Evolutionary conservation across 352 stramenopile species (phyloP).

Genomic region (Hyaloperonospora brassicae): DNA sequence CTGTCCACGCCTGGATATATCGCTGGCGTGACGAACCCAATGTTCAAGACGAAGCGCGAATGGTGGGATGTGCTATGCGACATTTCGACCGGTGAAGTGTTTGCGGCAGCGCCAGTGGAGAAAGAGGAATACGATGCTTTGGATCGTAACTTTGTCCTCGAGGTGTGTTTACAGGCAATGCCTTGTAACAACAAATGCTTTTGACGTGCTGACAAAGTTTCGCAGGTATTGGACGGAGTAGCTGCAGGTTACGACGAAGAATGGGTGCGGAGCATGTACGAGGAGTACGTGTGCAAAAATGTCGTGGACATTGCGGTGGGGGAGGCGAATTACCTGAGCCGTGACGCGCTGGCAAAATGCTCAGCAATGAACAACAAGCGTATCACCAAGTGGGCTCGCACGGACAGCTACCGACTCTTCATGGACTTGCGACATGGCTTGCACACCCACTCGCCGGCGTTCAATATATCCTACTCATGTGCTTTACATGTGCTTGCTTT

Average conservation of each 20-base stretch:
- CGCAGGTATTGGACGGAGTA: slow-evolving; percentile 72
- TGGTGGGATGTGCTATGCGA: slow-evolving; percentile 89
- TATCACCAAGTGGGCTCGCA: slow-evolving; percentile 81
- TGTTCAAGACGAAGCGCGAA: slow-evolving; percentile 87
- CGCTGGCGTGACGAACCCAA: slow-evolving; percentile 87
- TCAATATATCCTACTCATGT: slow-evolving; percentile 74
- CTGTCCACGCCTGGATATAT: slow-evolving; percentile 79
- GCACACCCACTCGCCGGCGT: slow-evolving; percentile 53
- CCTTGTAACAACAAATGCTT: not conserved
- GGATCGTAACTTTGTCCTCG: slow-evolving; percentile 66
- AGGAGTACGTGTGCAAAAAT: slow-evolving; percentile 83
- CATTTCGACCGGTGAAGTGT: slow-evolving; percentile 72
- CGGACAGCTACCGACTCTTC: slow-evolving; percentile 81
- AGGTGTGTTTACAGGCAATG: slow-evolving; percentile 28
- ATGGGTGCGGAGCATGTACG: slow-evolving; percentile 83
- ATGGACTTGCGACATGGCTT: slow-evolving; percentile 43
- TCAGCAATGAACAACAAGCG: slow-evolving; percentile 82
- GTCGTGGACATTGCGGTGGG: slow-evolving; percentile 73
- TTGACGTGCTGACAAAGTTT: not conserved
- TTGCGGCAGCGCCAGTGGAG: slow-evolving; percentile 48
- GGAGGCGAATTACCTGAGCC: slow-evolving; percentile 69
- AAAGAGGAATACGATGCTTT: slow-evolving; percentile 65
- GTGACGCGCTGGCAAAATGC: slow-evolving; percentile 59
- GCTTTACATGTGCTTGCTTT: slow-evolving; percentile 37
- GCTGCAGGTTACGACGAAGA: slow-evolving; percentile 75